Base-by-base conservation (phyloP, 495 filamentous ascomycete genomes). In the Venustampulla echinocandica region DNA sequence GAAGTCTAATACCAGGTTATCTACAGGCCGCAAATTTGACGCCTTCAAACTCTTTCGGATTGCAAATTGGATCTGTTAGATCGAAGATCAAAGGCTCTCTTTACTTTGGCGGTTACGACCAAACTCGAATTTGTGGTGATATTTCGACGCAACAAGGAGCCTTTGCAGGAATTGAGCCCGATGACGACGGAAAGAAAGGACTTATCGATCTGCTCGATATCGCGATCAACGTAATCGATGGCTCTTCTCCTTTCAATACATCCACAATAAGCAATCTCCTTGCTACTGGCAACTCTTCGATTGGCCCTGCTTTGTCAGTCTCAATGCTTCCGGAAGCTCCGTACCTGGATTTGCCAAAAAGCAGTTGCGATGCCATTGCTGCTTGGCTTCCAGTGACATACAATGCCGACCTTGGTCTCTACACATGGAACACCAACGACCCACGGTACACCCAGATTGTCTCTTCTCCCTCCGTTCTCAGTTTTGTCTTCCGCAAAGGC, bases 31-130 rank as follows among this genome's bases (percentile, higher is more conserved):
- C 10, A 22, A 17, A 17, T 17, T 40, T 40, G 17, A 19, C 17
- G 18, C 37, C 67, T 0, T 75, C 72, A 1, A 68, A 68, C 36
- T 73, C 71, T 6, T 76, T 63, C 42, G 64, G 68, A 9, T 61
- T 79, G 56, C 75, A 79, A 50, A 69, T 77, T 35, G 75, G 75
- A n/a, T 71, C 71, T 1, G 69, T 56, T 3, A 44, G 49, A 11
- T 60, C 60, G 9, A 45, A 50, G 5, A 63, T 71, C 48, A 40
- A 57, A 3, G 72, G 66, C 2, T 71, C 65, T 3, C 56, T 75
- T 22, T 49, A 65, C 17, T 64, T 70, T 35, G 75, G 75, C 2
- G 75, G 75, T 1, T 77, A 75, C 51, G 71, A 79, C 47, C 61
- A 68, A 38, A 48, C 44, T 25, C 18, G 58, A n/a, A 39, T 46